Base-by-base conservation (phyloP, 495 filamentous ascomycete species). In the Hypoxylon rickii region DNA sequence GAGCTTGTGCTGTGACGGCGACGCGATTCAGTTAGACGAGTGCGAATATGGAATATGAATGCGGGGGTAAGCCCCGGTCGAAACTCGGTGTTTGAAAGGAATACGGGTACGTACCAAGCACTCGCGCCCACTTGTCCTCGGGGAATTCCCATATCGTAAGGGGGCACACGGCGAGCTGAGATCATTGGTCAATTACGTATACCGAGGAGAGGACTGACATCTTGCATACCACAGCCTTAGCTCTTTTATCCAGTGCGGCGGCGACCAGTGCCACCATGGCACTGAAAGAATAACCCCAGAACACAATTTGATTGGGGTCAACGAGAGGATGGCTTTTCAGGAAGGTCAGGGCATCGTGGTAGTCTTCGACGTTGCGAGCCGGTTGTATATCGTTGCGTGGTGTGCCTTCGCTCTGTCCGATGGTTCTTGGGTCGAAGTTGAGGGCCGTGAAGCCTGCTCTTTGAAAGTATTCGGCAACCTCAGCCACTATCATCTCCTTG, bases 221-320 rank as follows among this genome's bases (percentile, higher is more conserved):
- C n/a, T n/a, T n/a, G n/a, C n/a, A n/a, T n/a, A n/a, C n/a, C n/a
- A n/a, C n/a, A n/a, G n/a, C n/a, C n/a, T n/a, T n/a, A n/a, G n/a
- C n/a, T n/a, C n/a, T n/a, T n/a, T n/a, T n/a, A 10, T 58, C 55
- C 3, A 58, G 19, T 4, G 55, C 55, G 5, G 38, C 51, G 13
- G 53, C 51, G 19, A 1, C 5, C 26, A 40, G 32, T 24, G 43
- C 48, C 10, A 67, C 56, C 3, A 18, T 34, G 12, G 32, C 74
- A 4, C 65, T 71, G 43, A 75, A 64, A 3, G 82, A 79, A 24
- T 81, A 65, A 1, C 76, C 74, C 68, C 76, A 84, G 67, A 83
- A 78, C 0, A 18, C 20, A 3, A 80, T 60, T 5, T 77, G 70
- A 0, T n/a, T 1, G 2, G 52, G 7, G 37, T 77, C 70, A 6